Percentiles rank a stretch among this genome's conserved stretches.
Conservation (phyloP, 2,329 filamentous ascomycete species). For the Penicillium sp. region DNA sequence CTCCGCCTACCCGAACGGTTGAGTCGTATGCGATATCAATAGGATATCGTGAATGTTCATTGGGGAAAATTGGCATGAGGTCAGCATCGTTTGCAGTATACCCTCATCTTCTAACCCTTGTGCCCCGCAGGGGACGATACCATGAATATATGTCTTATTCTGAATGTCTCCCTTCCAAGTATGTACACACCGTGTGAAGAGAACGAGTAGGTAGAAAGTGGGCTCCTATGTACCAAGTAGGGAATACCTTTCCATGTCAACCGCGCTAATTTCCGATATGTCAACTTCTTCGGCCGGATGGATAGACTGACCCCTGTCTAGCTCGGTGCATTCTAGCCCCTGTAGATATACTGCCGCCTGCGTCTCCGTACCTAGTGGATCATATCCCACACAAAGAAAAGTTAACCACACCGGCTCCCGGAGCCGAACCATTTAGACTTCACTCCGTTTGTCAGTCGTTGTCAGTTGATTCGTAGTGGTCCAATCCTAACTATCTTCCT, state of each 20-base stretch:
- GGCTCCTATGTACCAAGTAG: no score
- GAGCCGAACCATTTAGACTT: background rate
- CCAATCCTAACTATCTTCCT: no score
- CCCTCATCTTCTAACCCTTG: background rate
- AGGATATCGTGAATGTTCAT: background rate
- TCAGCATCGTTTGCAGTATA: background rate
- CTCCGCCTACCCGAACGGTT: no score
- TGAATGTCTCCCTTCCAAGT: no score
- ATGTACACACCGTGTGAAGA: background rate
- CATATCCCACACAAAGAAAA: no score
- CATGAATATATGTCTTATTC: background rate
- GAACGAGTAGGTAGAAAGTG: background rate
- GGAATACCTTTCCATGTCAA: background rate
- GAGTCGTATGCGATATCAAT: no score
- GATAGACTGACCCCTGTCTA: background rate
- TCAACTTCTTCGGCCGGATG: background rate
- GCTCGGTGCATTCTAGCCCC: no score
- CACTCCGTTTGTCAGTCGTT: no score
- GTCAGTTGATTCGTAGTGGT: no score
- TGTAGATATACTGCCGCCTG: no score
- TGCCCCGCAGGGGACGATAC: background rate
- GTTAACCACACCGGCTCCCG: background rate
- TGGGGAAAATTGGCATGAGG: background rate
- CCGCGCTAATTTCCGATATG: background rate
- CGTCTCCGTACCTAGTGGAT: no score